Base-by-base conservation (phyloP, 1,139 yeast genomes). In the Blastobotrys elegans region DNA sequence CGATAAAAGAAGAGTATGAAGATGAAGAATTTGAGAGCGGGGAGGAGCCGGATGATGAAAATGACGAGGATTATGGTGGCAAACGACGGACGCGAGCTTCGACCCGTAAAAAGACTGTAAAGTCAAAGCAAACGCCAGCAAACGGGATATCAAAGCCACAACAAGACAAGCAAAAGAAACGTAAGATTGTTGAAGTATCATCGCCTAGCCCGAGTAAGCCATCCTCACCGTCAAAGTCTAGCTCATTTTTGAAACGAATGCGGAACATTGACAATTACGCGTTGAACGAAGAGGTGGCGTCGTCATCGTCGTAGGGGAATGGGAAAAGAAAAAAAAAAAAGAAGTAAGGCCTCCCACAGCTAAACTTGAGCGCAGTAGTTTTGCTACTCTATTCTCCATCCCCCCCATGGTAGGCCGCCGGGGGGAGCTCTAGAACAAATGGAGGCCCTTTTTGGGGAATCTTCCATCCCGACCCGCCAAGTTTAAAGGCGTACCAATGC, bases 1-100 rank as follows among this genome's bases (percentile, higher is more conserved):
- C n/a, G n/a, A n/a, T n/a, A n/a, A n/a, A n/a, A n/a, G 8, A 10
- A 5, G 29, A 17, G 3, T 14, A 3, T 13, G 40, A 29, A 3
- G 40, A n/a, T 5, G 41, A 16, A 11, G 34, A 31, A 5, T 20
- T 11, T 26, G 29, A 27, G 2, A 13, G 14, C n/a, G 32, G 24
- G 5, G 35, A 29, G n/a, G 35, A 29, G 20, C 29, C 21, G 2
- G 46, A 47, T n/a, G 44, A 36, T 26, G 46, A 46, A 2, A 14
- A 39, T 11, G 48, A 44, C 24, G 26, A 11, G 24, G 47, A 44
- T 31, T 44, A 44, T 30, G 47, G 47, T 11, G 35, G 13, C n/a
- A 30, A 36, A 29, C 40, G n/a, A 11, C 17, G n/a, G 17, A 21
- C 13, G 6, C 32, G 32, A 7, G n/a, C n/a, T 14, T 7, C 7